A percentile compares a stretch with the other conserved stretches of the same genome.
phyloP scores from a whole-genome alignment of 2,329 filamentous ascomycete species.

The Beauveria pseudobassiana region DNA sequence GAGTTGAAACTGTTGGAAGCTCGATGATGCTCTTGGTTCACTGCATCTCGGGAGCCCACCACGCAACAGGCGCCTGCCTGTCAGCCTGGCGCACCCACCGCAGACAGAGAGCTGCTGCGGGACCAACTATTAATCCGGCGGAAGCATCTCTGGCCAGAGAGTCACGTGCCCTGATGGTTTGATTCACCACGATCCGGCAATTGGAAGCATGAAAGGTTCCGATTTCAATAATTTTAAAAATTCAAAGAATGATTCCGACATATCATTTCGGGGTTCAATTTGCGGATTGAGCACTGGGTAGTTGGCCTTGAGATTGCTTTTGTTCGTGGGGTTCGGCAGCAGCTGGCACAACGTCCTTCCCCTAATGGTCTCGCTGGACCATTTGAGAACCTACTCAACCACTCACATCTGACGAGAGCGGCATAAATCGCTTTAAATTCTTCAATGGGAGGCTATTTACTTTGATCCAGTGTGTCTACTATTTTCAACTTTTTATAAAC shows the following conservation, averaged over 20 bases:
- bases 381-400: neutral
- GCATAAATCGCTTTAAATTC: neutral
- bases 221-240: too few species aligned
- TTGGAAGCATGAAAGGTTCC: neutral
- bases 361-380: neutral
- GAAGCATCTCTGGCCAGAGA: neutral
- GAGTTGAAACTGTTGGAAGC: constrained; percentile 4
- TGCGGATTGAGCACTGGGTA: too few species aligned
- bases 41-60: constrained; percentile 5
- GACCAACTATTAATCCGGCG: constrained; percentile 10
- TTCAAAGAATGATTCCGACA: too few species aligned
- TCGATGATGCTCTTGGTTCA: constrained; percentile 5
- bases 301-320: too few species aligned
- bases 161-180: neutral
- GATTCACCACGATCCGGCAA: neutral
- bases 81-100: neutral
- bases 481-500: neutral
- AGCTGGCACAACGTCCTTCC: neutral
- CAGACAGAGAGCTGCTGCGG: neutral
- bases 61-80: constrained; percentile 11
- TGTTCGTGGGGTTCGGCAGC: neutral
- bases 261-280: too few species aligned
- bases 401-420: neutral
- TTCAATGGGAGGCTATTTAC: neutral
- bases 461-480: neutral